Evolutionary conservation across 495 filamentous ascomycete species (phyloP), one percentile per base, ranked within the genome.

Genomic region (Astrocystis sublimbata): DNA sequence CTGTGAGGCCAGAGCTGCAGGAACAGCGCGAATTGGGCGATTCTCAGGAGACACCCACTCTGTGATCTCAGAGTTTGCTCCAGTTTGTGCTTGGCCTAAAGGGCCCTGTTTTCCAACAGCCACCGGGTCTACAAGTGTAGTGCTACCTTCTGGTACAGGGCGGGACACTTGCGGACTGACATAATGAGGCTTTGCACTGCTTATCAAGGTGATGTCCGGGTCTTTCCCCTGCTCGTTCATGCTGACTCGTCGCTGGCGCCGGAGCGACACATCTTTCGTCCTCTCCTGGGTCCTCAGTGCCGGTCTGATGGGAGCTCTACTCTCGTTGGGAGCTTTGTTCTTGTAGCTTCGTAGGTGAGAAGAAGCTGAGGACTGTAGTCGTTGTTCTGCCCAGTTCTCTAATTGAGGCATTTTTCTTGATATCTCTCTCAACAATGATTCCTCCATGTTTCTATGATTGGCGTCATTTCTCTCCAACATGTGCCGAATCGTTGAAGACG

Each of bases 391-490:
- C 43, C 43, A 60, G 10, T 51, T 46, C 8, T 51, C 52, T 10
- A 60, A n/a, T 19, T 21, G 19, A 1, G 58, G 58, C 46, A 60
- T 52, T 31, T 60, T 60, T 42, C 46, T 60, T 33, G 46, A 51
- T 31, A 60, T 52, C 10, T 60, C 43, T 2, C 42, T 33, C 1
- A 60, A n/a, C 4, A 60, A 21, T 24, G 45, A 36, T 23, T 60
- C 58, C 1, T 50, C 46, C 6, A 60, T 43, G 9, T 50, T 41
- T 35, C 23, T 6, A 36, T 60, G 52, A 24, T 60, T 4, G 6
- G 23, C 6, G n/a, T 46, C 23, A 26, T 26, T 46, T 42, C 46
- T 41, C 36, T 51, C 46, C 19, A 60, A 31, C 35, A 60, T 30
- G 13, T 60, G 23, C 31, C 19, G 19, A 12, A 60, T 60, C 23